Evolutionary conservation across 2,329 filamentous ascomycete genomes (phyloP).

Genomic region (Fusarium albidum): DNA sequence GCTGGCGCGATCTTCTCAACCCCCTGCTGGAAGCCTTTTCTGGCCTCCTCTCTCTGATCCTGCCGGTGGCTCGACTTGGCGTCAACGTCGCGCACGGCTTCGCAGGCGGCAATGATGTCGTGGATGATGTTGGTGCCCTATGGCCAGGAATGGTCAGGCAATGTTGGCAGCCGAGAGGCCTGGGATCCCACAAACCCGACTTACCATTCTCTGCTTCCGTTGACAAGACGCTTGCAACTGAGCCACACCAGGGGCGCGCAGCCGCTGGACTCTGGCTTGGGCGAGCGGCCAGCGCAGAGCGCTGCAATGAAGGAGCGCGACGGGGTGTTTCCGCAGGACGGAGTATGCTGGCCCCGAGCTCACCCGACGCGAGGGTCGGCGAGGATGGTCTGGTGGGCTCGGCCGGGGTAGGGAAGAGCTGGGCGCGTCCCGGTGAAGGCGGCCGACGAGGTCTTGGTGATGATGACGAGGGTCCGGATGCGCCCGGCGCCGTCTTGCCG

Average conservation of each 20-base stretch:
- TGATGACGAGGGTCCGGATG: background rate
- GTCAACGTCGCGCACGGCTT: background rate
- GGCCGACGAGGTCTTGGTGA: background rate
- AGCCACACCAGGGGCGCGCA: background rate
- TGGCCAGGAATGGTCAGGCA: background rate
- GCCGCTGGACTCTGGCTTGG: background rate
- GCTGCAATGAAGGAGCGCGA: background rate
- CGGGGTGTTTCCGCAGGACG: background rate
- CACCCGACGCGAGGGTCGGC: background rate
- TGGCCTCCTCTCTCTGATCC: background rate
- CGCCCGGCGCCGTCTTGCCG: background rate
- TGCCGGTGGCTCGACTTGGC: background rate
- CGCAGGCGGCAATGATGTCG: background rate
- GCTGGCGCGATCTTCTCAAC: background rate
- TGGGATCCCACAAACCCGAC: background rate
- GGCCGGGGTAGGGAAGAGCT: background rate
- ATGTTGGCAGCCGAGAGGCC: background rate
- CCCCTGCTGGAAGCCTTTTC: background rate
- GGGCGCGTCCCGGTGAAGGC: background rate
- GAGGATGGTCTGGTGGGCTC: background rate
- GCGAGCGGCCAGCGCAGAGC: background rate
- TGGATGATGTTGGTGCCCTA: background rate
- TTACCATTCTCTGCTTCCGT: too few species aligned
- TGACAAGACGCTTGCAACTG: background rate
- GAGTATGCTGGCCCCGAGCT: background rate